Percentiles rank a stretch among this genome's conserved stretches.
Evolutionary conservation across 2,329 filamentous ascomycete species (phyloP).

Genomic region (Aureobasidium sp.): DNA sequence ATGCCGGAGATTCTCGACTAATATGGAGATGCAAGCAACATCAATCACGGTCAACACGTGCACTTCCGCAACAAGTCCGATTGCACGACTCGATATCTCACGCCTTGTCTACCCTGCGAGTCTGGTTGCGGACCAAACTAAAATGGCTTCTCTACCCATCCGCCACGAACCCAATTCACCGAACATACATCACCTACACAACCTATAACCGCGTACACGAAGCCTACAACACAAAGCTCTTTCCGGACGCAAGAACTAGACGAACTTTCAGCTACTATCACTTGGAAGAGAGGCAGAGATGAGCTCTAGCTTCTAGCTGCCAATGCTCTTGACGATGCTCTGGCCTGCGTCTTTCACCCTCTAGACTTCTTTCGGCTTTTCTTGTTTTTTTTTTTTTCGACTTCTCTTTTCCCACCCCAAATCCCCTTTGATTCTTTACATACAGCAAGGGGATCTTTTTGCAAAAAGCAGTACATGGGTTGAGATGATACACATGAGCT

Average conservation of each 20-base stretch:
- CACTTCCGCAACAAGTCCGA: neutral
- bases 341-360: neutral
- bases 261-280: neutral
- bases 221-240: neutral
- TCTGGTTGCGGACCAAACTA: neutral
- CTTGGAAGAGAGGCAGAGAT: neutral
- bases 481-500: constrained; percentile 9
- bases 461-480: neutral
- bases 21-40: neutral
- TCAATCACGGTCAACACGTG: neutral
- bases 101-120: neutral
- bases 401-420: neutral
- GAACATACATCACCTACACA: neutral
- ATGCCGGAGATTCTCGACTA: neutral
- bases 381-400: neutral
- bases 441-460: neutral
- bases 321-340: neutral
- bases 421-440: neutral
- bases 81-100: too few relatives aligned
- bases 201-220: neutral
- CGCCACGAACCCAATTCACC: neutral
- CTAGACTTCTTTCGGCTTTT: neutral
- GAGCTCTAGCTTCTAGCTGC: neutral
- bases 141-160: neutral
- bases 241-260: neutral